phyloP scores from a whole-genome alignment of 257 asterid species.

The Gentiana dahurica region DNA sequence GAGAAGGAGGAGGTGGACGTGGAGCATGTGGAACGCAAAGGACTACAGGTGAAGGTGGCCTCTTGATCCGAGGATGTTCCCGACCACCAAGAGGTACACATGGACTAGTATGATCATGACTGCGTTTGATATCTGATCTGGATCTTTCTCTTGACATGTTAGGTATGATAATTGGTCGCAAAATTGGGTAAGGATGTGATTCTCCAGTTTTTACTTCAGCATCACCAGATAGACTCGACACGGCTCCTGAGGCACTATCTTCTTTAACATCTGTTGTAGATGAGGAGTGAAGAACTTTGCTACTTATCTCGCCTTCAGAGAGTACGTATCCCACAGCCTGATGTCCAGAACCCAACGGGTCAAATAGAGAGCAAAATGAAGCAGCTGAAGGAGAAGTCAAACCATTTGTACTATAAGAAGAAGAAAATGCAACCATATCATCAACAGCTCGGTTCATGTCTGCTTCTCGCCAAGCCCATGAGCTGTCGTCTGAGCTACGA shows the following conservation, averaged over 20 bases:
- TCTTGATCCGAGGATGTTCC: constrained; percentile 86
- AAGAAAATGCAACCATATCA: constrained; percentile 99
- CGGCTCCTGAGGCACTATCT: constrained; percentile 65
- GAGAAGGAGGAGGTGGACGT: constrained; percentile 95
- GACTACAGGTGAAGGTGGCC: constrained; percentile 99
- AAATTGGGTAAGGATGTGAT: constrained; percentile 82
- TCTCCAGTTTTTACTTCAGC: constrained; percentile 68
- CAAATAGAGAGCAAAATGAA: constrained; percentile 92
- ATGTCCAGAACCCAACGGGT: constrained; percentile 67
- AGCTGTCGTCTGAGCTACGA: constrained; percentile 98
- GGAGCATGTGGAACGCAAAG: constrained; percentile 98
- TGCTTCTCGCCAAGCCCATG: constrained; percentile 99
- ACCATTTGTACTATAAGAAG: constrained; percentile 96
- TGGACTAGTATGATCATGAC: constrained; percentile 88
- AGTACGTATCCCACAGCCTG: constrained; percentile 77
- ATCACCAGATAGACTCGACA: constrained; percentile 56
- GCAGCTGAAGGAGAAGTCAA: constrained; percentile 94
- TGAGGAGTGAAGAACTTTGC: constrained; percentile 81
- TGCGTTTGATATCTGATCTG: constrained; percentile 67
- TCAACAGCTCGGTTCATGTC: constrained; percentile 92
- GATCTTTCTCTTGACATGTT: constrained; percentile 89
- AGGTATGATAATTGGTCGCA: constrained; percentile 96
- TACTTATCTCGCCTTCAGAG: constrained; percentile 75
- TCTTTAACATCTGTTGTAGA: constrained; percentile 61
- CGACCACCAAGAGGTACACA: constrained; percentile 83